Base-by-base conservation (phyloP, 768 basidiomycete genomes). In the Tulasnella sp. region DNA sequence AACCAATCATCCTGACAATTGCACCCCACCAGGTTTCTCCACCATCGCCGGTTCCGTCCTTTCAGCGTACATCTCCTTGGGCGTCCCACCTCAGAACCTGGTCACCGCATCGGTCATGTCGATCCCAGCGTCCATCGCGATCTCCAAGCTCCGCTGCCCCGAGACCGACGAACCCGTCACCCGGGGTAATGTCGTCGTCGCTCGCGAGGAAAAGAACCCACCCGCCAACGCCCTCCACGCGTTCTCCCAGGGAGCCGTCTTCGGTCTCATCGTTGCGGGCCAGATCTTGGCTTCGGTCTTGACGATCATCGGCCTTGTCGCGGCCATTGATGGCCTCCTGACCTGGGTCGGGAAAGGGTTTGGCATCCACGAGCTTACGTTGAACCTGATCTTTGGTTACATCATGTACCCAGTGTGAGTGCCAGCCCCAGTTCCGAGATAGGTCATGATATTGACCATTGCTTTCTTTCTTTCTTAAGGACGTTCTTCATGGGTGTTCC, bases 31-130 rank as follows among this genome's bases (percentile, higher is more conserved):
- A 81, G 86, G 87, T 62, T 96, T 96, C 83, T 91, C 93, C 7
- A 95, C 93, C 67, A 96, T 96, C 76, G 90, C 95, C 70, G 94
- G 95, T 52, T 92, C 91, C 39, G 94, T 97, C 14, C 84, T 97
- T 63, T 83, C 86, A 70, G 94, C 92, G 35, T 96, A 95, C 79
- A 90, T 95, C 78, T 82, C 73, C 12, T 75, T 81, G 36, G 80
- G 80, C 44, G 76, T 81, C 40, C 77, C 77, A 78, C 75, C 82
- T 90, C 75, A 92, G 90, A 94, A 91, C 77, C 83, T 94, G 29
- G 83, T 94, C 76, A 95, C 94, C 2, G 90, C 94, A 5, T 93
- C 92, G 8, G 90, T 95, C 73, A 96, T 96, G 94, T 91, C 89
- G 79, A 96, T 97, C 74, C 95, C 95, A 22, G 95, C 94, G 0